Base-by-base conservation (phyloP, 805 yeast genomes). In the Wickerhamomyces sydowiorum region DNA sequence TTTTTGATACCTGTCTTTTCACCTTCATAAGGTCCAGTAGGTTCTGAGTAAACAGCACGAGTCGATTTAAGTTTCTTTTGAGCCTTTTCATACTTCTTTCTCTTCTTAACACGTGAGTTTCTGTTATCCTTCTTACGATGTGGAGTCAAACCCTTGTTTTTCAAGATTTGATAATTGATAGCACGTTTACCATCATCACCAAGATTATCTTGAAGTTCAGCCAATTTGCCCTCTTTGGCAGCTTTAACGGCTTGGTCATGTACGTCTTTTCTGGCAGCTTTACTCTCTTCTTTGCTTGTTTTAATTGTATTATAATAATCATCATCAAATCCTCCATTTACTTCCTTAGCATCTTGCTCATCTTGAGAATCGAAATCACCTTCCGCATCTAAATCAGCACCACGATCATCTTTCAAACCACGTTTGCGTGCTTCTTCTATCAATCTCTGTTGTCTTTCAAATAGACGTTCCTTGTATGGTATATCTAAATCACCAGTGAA, bases 1-100 rank as follows among this genome's bases (percentile, higher is more conserved):
- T 93, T 91, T 73, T 89, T 89, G 61, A 93, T 93, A 86, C 99
- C 99, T 17, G 97, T 89, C 69, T 79, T 75, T 64, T 93, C 99
- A 66, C 99, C 99, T 49, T 75, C 82, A 63, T 93, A 93, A 2
- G 96, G 82, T 49, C 88, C 85, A 47, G 77, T 70, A 39, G 78
- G 86, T 17, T 72, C 70, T 53, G 82, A 75, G 72, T 83, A 89
- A n/a, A 89, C 96, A 41, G 86, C 87, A 64, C 96, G 83, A 50
- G 86, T 84, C 41, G 96, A 85, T 59, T 82, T 81, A 65, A 93
- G 82, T 64, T 88, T 88, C 87, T 88, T 91, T 70, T 88, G 81
- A 23, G 99, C 99, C 62, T 78, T 75, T 50, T 88, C 98, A 70
- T 86, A 93, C 78, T 87, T 87, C 80, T 82, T 86, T 75, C 99